Percentiles rank a stretch among this genome's conserved stretches.
Conservation (phyloP, 139 green algal genomes). For the Chlorella sp. region DNA sequence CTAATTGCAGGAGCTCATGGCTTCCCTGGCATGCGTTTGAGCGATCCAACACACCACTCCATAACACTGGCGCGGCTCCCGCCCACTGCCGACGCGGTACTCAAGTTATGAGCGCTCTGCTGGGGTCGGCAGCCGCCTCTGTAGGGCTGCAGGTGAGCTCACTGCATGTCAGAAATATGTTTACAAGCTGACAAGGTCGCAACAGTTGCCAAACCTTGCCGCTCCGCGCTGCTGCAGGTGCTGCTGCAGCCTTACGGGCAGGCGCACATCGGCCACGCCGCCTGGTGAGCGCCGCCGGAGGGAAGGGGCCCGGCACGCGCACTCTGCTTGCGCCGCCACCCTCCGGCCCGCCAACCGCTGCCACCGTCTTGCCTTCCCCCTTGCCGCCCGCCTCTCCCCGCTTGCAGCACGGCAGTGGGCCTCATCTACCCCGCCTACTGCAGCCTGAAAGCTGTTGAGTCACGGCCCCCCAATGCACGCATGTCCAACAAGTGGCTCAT, state of each 20-base stretch:
- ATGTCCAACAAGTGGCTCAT: conserved; percentile 26
- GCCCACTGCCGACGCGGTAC: no score
- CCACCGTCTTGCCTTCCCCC: background rate
- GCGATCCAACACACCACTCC: no score
- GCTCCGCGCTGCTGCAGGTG: conserved; percentile 31
- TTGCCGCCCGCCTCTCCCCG: background rate
- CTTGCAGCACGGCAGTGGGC: conserved; percentile 37
- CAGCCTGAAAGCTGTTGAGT: conserved; percentile 44
- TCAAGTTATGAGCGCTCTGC: background rate
- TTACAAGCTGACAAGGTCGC: background rate
- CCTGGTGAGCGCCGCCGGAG: conserved; percentile 28
- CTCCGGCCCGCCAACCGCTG: background rate
- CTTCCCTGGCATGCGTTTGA: no score
- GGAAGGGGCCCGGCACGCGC: background rate
- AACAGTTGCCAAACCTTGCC: background rate
- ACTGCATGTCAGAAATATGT: background rate
- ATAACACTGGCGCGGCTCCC: no score
- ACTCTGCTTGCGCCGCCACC: background rate
- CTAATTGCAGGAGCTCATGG: no score
- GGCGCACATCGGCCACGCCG: conserved; percentile 23
- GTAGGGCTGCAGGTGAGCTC: conserved; percentile 28
- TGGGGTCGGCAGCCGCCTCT: conserved; percentile 2
- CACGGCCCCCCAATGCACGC: background rate
- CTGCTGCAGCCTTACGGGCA: conserved; percentile 48
- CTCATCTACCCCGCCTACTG: conserved; percentile 50